Base-by-base conservation (phyloP, 805 yeast species). In the Metschnikowia picachoensis region DNA sequence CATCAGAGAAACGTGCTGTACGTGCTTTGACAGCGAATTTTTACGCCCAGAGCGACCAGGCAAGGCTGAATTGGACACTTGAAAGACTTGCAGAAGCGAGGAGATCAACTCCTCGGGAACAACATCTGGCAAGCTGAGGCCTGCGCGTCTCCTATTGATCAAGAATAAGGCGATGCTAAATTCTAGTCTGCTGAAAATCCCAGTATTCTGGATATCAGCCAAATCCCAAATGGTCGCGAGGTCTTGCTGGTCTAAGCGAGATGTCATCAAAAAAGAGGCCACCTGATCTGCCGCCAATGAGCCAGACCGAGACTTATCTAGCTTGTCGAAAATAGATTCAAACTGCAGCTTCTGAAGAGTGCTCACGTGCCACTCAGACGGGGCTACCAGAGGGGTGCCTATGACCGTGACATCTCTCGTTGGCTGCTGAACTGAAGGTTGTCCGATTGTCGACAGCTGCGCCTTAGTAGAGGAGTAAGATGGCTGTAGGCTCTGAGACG, bases 151-250 rank as follows among this genome's bases (percentile, higher is more conserved):
- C 65, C 85, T 87, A 66, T 90, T 95, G 8, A 94, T 94, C 54
- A 94, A 77, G 61, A 84, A 92, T 88, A 94, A 85, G 14, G 98
- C 97, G 60, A 94, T 84, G 3, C 95, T 83, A 64, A 94, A 94
- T 64, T 94, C 99, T 53, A 80, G 74, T 58, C 78, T 80, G 40
- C 87, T 76, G 60, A 94, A 89, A 35, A 77, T 77, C 25, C 97
- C 97, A 37, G 87, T 80, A 64, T 89, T 89, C 55, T 87, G 85
- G 51, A 89, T 77, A 63, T 94, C 97, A 9, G 98, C 81, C 55
- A 94, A 74, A 66, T 94, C 99, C 99, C 99, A 94, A 36, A 92
- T 82, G 20, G 80, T 70, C 1, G 98, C 99, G 51, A 94, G 76
- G 16, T 80, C 82, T 42, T 87, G 91, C 59, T 91, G 96, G 42